Base-by-base conservation (phyloP, 805 yeast species). In the Candida patagonica region DNA sequence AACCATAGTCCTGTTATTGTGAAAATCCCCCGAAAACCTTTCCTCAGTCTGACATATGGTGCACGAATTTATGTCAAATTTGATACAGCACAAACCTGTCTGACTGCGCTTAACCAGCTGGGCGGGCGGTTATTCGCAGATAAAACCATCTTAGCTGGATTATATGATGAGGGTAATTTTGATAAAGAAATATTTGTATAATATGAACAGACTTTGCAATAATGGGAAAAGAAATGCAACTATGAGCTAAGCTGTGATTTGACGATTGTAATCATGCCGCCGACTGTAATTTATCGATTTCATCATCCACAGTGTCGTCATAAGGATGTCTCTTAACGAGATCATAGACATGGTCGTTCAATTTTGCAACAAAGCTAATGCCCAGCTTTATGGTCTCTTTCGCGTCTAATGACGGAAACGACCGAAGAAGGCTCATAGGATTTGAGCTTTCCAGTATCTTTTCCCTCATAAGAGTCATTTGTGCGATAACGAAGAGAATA, bases 401-500 rank as follows among this genome's bases (percentile, higher is more conserved):
- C 10, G 88, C 83, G 40, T 80, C 75, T 42, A 87, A 61, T 2
- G 63, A 63, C 0, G 95, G 95, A 46, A 85, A 75, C 42, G 76
- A 80, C 40, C 94, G 64, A 37, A 87, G 59, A 15, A 82, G 56
- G 31, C 76, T 67, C 85, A 86, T 86, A 9, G 96, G 96, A 37
- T 61, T 80, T 21, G 57, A 60, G 6, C 80, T 68, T 12, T 62
- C 62, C 41, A 88, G 57, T n/a, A 87, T 62, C 23, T 68, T 61
- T 7, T 76, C 70, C 42, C 96, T 65, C 43, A 81, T 78, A 30
- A 80, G 65, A 4, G 83, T 76, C 17, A 87, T 62, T 55, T 84
- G 95, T 1, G 96, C 89, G 6, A 86, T 84, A 2, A 87, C 75
- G 49, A 86, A 81, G 27, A 88, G 64, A 22, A 88, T 72, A 60